phyloP scores from a whole-genome alignment of 2,329 filamentous ascomycete species.

The Phoma sp. region DNA sequence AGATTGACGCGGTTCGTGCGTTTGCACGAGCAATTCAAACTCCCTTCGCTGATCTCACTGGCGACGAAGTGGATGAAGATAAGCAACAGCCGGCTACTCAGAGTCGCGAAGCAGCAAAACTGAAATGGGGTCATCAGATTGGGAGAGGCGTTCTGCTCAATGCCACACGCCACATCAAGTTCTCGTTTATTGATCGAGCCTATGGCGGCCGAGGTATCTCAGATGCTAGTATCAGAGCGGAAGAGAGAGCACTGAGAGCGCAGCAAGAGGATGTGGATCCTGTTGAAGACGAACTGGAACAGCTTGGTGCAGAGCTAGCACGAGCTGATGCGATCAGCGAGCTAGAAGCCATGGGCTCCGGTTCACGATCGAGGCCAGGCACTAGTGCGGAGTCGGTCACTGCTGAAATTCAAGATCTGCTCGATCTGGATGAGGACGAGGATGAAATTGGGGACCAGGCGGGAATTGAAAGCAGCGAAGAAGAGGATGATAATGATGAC shows the following conservation, averaged over 20 bases:
- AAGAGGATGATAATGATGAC: conserved; percentile 32
- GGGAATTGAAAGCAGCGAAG: conserved; percentile 1
- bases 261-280: conserved; percentile 57
- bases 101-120: conserved; percentile 51
- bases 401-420: conserved; percentile 7
- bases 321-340: conserved; percentile 22
- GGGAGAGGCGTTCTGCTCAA: conserved; percentile 65
- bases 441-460: not conserved
- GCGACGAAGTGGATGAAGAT: conserved; percentile 40
- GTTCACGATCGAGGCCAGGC: conserved; percentile 2
- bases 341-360: conserved; percentile 11
- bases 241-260: conserved; percentile 49
- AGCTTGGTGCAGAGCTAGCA: conserved; percentile 42
- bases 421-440: conserved; percentile 31
- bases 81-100: conserved; percentile 43
- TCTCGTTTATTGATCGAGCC: conserved; percentile 63
- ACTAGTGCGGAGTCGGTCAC: not conserved
- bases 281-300: conserved; percentile 52
- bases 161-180: conserved; percentile 61
- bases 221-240: conserved; percentile 46
- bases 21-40: conserved; percentile 61
- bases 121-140: conserved; percentile 66
- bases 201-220: conserved; percentile 65
- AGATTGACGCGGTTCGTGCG: conserved; percentile 62
- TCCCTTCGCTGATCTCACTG: conserved; percentile 59